phyloP scores from a whole-genome alignment of 352 stramenopile species.

The Phytophthora ohioensis region DNA sequence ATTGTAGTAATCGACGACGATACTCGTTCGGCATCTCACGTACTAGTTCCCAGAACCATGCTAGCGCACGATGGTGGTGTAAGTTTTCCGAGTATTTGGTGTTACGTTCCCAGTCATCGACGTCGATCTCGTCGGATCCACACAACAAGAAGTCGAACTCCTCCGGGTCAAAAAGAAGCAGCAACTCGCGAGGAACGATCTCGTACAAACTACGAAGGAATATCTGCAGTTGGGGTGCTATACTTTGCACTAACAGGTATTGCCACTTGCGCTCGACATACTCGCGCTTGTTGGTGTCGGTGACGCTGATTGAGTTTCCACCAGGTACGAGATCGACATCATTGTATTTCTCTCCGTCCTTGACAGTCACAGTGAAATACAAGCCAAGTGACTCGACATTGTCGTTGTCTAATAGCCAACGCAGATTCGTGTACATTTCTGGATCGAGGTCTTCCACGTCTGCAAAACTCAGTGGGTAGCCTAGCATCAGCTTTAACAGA shows the following conservation, averaged over 20 bases:
- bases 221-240: constrained; percentile 76
- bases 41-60: constrained; percentile 75
- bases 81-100: constrained; percentile 61
- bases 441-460: constrained; percentile 80
- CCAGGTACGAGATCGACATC: constrained; percentile 45
- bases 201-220: constrained; percentile 96
- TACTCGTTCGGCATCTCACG: constrained; percentile 63
- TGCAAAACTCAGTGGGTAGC: constrained; percentile 90
- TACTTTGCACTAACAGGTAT: constrained; percentile 91
- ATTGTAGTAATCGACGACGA: constrained; percentile 58
- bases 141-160: constrained; percentile 96
- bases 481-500: constrained; percentile 95
- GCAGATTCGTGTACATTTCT: constrained; percentile 46
- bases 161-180: constrained; percentile 96
- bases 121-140: constrained; percentile 92
- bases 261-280: constrained; percentile 92
- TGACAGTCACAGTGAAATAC: constrained; percentile 51
- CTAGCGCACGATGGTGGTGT: constrained; percentile 31
- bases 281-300: constrained; percentile 91
- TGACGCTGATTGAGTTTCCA: constrained; percentile 76
- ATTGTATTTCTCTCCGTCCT: constrained; percentile 20
- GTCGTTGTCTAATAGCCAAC: constrained; percentile 61
- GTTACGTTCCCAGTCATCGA: constrained; percentile 93
- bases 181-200: constrained; percentile 91
- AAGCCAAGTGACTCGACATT: constrained; percentile 51